These are phyloP conservation scores for Physcomitrium patens DNA, from an alignment of 225 moss, liverwort and hornwort species.

Conservation along the genomic window DNA sequence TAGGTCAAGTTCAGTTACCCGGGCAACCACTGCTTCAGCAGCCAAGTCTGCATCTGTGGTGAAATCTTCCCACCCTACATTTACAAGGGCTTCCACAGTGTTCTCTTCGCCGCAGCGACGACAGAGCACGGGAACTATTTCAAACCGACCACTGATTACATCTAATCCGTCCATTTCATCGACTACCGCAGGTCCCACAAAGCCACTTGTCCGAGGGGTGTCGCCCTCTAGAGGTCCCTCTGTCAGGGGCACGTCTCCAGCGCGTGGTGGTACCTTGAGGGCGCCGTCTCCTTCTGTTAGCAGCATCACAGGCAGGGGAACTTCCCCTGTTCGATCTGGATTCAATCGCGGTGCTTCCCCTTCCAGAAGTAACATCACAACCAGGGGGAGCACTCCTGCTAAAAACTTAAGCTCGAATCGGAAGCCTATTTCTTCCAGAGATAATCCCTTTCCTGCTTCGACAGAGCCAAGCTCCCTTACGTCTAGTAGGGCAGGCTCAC, in stretches of 20 bases:
- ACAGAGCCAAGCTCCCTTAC: conserved; percentile 17
- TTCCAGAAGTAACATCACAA: conserved; percentile 26
- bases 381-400: conserved; percentile 37
- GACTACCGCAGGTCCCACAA: conserved; percentile 19
- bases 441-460: conserved; percentile 25
- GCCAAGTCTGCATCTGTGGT: conserved; percentile 10
- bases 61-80: conserved; percentile 28
- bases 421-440: conserved; percentile 35
- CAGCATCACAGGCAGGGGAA: conserved; percentile 27
- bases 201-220: conserved; percentile 25
- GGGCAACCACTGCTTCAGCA: conserved; percentile 46
- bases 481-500: conserved; percentile 13
- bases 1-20: conserved; percentile 53
- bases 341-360: conserved; percentile 36
- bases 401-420: conserved; percentile 20
- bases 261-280: conserved; percentile 22
- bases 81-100: conserved; percentile 40
- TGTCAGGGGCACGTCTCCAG: conserved; percentile 36
- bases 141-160: conserved; percentile 28
- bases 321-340: conserved; percentile 34
- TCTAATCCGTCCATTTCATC: conserved; percentile 21
- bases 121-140: conserved; percentile 31
- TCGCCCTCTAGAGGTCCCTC: conserved; percentile 26
- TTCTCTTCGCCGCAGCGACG: conserved; percentile 41
- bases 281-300: conserved; percentile 26